These are phyloP conservation scores for Physcomitrellopsis africana DNA, from an alignment of 225 moss, liverwort and hornwort species.

Conservation along the genomic window DNA sequence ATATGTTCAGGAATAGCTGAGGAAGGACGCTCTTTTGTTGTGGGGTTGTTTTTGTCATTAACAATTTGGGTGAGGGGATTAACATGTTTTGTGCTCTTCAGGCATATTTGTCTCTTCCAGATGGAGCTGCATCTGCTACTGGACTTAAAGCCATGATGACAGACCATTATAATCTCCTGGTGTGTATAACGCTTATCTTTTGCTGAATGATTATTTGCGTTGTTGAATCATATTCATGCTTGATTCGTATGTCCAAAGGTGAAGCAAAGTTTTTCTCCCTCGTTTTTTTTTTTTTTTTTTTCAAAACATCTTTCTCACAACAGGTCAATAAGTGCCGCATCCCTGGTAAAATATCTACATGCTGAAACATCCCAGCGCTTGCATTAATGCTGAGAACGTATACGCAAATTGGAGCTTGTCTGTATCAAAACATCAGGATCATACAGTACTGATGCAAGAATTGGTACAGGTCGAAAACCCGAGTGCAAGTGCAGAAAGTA, in stretches of 20 bases:
- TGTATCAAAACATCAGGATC: not conserved
- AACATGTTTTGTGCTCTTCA: conserved; percentile 34
- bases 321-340: conserved; percentile 18
- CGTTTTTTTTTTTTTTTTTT: conserved; percentile 12
- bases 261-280: not conserved
- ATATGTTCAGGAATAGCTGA: conserved; percentile 6
- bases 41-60: not conserved
- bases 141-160: conserved; percentile 99
- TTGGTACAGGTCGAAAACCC: conserved; percentile 68
- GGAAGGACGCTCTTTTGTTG: not conserved
- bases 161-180: conserved; percentile 94
- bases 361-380: conserved; percentile 13
- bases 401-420: conserved; percentile 6
- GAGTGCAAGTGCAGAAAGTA: conserved; percentile 80
- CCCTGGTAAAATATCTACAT: conserved; percentile 14
- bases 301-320: not conserved
- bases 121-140: conserved; percentile 85
- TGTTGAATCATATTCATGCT: conserved; percentile 4
- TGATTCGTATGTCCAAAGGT: conserved; percentile 13
- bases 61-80: not conserved
- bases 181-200: conserved; percentile 36
- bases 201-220: conserved; percentile 1
- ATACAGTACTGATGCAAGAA: conserved; percentile 20
- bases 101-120: conserved; percentile 96
- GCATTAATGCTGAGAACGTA: not conserved